Conservation (phyloP, 495 filamentous ascomycete genomes). For the Chaetomium tenue region DNA sequence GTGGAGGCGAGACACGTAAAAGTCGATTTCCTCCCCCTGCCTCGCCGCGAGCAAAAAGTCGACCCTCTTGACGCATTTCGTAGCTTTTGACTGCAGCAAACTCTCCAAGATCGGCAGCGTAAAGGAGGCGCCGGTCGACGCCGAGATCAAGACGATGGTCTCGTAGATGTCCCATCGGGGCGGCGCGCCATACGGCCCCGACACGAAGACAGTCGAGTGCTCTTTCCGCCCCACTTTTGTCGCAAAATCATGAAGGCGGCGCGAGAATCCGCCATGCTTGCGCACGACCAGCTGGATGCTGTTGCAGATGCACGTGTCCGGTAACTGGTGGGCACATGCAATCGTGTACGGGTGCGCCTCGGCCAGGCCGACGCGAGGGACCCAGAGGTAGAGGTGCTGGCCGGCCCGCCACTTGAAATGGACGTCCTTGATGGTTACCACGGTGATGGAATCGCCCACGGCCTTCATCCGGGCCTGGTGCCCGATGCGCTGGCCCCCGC, state of each 20-base stretch:
- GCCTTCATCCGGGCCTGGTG: constrained; percentile 63
- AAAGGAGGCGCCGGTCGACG: constrained; percentile 58
- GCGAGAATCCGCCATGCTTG: constrained; percentile 68
- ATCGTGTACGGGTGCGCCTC: constrained; percentile 86
- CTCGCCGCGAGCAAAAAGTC: constrained; percentile 74
- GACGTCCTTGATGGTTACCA: constrained; percentile 66
- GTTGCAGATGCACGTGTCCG: constrained; percentile 51
- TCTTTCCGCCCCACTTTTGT: constrained; percentile 46
- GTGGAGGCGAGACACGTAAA: constrained; percentile 63
- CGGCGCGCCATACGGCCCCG: constrained; percentile 58
- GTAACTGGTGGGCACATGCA: constrained; percentile 48
- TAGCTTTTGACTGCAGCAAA: constrained; percentile 43
- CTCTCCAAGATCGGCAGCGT: constrained; percentile 57
- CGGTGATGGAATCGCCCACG: constrained; percentile 61
- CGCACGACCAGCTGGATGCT: constrained; percentile 71
- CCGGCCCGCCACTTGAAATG: constrained; percentile 71
- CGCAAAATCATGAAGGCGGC: constrained; percentile 62
- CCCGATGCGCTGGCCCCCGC: constrained; percentile 45
- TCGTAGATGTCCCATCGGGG: constrained; percentile 59
- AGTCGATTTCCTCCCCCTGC: constrained; percentile 63
- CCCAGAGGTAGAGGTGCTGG: constrained; percentile 75
- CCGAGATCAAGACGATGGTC: constrained; percentile 57
- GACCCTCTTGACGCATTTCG: constrained; percentile 60
- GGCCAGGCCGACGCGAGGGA: constrained; percentile 63
- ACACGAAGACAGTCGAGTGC: constrained; percentile 48